These are phyloP conservation scores for Amanita fuliginea DNA, from an alignment of 768 basidiomycete genomes.

Conservation along the genomic window DNA sequence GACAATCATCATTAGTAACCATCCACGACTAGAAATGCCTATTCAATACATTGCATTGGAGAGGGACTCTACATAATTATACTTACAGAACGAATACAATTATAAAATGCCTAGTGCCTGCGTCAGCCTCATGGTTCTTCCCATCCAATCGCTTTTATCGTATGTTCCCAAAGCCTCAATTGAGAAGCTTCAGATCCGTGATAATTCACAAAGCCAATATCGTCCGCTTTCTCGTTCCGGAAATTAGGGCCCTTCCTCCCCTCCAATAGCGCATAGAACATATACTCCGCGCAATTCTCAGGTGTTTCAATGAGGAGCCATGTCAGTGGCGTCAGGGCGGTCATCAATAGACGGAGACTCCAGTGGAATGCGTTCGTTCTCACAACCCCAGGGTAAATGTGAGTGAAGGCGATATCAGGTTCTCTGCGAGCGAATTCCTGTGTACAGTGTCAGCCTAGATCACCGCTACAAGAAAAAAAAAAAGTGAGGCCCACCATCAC, in stretches of 20 bases:
- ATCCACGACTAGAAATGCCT: no score
- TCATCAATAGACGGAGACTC: constrained; percentile 10
- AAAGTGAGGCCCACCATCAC: constrained; percentile 16
- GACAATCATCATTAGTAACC: no score
- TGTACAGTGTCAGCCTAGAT: not conserved
- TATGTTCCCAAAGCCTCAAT: constrained; percentile 13
- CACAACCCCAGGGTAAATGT: constrained; percentile 30
- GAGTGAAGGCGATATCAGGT: constrained; percentile 31
- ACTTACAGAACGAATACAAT: no score
- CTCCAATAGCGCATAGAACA: constrained; percentile 19
- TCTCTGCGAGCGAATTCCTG: constrained; percentile 28
- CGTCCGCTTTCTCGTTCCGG: not conserved
- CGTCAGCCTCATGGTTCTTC: not conserved
- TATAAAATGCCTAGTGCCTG: no score
- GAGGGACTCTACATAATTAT: no score
- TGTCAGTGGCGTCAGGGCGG: constrained; percentile 9
- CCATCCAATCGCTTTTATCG: constrained; percentile 5
- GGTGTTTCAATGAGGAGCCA: not conserved
- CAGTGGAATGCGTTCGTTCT: constrained; percentile 15
- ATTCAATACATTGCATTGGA: no score
- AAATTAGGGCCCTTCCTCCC: constrained; percentile 11
- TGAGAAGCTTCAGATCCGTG: constrained; percentile 10
- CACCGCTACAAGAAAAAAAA: not conserved
- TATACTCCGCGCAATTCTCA: constrained; percentile 19
- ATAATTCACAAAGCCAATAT: constrained; percentile 4